Conservation (phyloP, 176 grass and related monocot genomes). For the Saccharum spontaneum region DNA sequence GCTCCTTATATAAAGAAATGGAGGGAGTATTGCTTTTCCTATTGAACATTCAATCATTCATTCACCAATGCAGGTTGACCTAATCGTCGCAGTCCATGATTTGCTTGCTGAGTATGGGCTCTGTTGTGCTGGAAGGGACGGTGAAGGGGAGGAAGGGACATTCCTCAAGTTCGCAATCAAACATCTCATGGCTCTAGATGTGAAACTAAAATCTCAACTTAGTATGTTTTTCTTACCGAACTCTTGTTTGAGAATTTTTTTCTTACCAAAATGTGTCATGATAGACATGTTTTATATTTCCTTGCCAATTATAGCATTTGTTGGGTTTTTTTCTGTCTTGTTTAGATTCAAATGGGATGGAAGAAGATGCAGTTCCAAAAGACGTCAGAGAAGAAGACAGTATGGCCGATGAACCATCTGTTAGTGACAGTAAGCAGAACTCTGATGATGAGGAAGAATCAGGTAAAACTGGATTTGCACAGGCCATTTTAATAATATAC, state of each 20-base stretch:
- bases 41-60: slow-evolving; percentile 26
- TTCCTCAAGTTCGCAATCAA: slow-evolving; percentile 98
- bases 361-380: slow-evolving; percentile 48
- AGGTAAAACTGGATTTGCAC: slow-evolving; percentile 46
- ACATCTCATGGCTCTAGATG: slow-evolving; percentile 89
- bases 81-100: slow-evolving; percentile 89
- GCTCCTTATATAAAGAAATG: background rate
- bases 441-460: slow-evolving; percentile 63
- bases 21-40: background rate
- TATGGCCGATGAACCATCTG: slow-evolving; percentile 20
- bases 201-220: slow-evolving; percentile 87
- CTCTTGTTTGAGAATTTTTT: slow-evolving; percentile 24
- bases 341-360: slow-evolving; percentile 74
- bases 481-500: slow-evolving; percentile 17
- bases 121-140: slow-evolving; percentile 78
- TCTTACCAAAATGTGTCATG: slow-evolving; percentile 16
- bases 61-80: slow-evolving; percentile 73
- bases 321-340: slow-evolving; percentile 26
- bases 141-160: slow-evolving; percentile 81
- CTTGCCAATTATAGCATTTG: slow-evolving; percentile 22
- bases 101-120: slow-evolving; percentile 95
- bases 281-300: slow-evolving; percentile 31
- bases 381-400: slow-evolving; percentile 24
- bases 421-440: slow-evolving; percentile 51
- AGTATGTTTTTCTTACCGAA: slow-evolving; percentile 51